Percentiles rank a stretch among this genome's conserved stretches.
Evolutionary conservation across 768 basidiomycete species (phyloP).

Genomic region (Leccinum imitatum): DNA sequence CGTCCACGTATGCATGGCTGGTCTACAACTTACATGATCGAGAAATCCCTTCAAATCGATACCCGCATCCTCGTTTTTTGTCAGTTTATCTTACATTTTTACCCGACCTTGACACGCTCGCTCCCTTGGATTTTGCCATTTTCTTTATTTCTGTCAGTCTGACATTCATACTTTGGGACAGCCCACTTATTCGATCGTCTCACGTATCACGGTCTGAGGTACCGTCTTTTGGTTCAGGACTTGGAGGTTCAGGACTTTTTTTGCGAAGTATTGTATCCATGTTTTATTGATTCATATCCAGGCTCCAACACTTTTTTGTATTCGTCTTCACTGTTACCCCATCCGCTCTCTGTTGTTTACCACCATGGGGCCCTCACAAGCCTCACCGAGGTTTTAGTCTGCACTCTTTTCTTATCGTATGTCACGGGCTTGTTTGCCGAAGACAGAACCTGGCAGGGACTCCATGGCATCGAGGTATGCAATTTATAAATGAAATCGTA

Average conservation of each 20-base stretch:
- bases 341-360: not conserved
- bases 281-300: not conserved
- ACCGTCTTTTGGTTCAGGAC: not conserved
- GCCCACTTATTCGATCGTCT: not conserved
- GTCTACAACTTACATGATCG: constrained; percentile 6
- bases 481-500: not conserved
- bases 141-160: not conserved
- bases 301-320: not conserved
- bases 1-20: not conserved
- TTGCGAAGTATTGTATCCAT: not conserved
- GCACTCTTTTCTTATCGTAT: not conserved
- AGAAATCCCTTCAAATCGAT: constrained; percentile 11
- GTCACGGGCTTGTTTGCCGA: constrained; percentile 12
- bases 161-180: not conserved
- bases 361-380: no score
- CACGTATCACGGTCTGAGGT: not conserved
- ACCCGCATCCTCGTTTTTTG: constrained; percentile 6
- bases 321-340: not conserved
- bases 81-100: not conserved
- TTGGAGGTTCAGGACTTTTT: not conserved
- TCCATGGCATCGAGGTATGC: not conserved
- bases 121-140: not conserved
- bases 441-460: not conserved
- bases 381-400: not conserved
- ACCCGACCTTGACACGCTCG: not conserved